Evolutionary conservation across 2,329 filamentous ascomycete genomes (phyloP), one percentile per base, ranked within the genome.

Genomic region (Epichloe sp.): DNA sequence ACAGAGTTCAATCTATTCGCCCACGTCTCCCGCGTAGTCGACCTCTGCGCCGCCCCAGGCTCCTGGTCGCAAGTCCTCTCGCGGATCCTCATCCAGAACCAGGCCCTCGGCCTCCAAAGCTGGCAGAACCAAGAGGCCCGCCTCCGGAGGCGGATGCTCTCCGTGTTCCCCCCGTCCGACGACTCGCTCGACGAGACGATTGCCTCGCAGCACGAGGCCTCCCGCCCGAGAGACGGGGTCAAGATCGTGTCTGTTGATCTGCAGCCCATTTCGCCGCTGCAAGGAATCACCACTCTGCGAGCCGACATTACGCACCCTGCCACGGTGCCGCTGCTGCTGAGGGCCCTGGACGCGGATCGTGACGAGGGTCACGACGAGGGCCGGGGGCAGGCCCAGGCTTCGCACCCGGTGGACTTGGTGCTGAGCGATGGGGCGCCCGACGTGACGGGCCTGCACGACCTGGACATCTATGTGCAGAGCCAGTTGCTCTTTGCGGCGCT

Each of bases 41-140:
- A 98, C 66, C 77, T 98, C 19, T 98, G 93, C 64, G 93, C 93
- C 35, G 93, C 93, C 0, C 93, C 93, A 0, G 93, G 93, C 31
- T 95, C 88, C 62, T 98, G 93, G 93, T 95, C 88, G 46, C 93
- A 98, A 67, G 93, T 98, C 0, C 78, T 98, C 14, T 97, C 91
- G 12, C 81, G 93, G 19, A 86, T 96, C 0, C 72, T 98, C 52
- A 95, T 97, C 67, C 90, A 93, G 67, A 88, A 89, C 48, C 90
- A 97, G 69, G 88, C 83, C 57, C 94, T 96, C 58, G 90, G 90
- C 4, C 78, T 88, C 23, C 74, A 82, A 51, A 86, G 88, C 52
- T 96, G 88, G 89, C 82, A 94, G 64, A 86, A 95, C 66, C 83
- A 85, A 60, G 84, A 91, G 61, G 79, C 82, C 53, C 75, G 76